phyloP scores from a whole-genome alignment of 1,284 basidiomycete species.

The Fomes fomentarius region DNA sequence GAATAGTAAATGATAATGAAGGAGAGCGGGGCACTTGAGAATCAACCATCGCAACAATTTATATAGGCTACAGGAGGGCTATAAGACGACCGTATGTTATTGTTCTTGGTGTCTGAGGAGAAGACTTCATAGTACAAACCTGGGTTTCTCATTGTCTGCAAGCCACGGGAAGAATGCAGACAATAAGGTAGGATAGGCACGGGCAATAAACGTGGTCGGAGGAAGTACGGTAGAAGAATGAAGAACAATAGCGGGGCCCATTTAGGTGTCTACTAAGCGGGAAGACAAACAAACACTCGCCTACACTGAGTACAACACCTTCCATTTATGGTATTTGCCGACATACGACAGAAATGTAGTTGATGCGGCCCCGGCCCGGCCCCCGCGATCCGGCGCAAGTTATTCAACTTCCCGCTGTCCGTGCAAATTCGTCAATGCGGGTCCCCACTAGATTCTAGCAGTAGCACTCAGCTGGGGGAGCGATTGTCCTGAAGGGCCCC shows the following conservation, averaged over 20 bases:
- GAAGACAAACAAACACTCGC: constrained; percentile 8
- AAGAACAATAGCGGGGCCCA: constrained; percentile 8
- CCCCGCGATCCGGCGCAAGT: no score
- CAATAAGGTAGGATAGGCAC: constrained; percentile 4
- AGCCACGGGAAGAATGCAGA: background rate
- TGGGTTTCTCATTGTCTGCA: background rate
- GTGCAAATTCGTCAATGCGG: no score
- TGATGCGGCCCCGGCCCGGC: no score
- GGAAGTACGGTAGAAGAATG: background rate
- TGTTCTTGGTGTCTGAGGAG: constrained; percentile 10
- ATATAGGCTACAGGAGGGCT: background rate
- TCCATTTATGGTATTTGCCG: constrained; percentile 4
- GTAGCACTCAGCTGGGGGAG: no score
- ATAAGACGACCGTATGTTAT: constrained; percentile 8
- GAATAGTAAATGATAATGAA: no score
- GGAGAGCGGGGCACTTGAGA: no score
- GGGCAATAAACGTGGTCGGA: background rate
- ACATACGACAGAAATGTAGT: background rate
- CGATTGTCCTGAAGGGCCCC: no score
- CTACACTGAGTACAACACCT: constrained; percentile 5
- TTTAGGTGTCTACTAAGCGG: background rate
- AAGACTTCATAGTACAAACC: background rate
- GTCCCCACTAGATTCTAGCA: no score
- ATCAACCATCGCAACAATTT: background rate
- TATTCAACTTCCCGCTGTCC: no score